These are phyloP conservation scores for Debaryomyces psychrophilus DNA, from an alignment of 1,139 yeast species.

Conservation along the genomic window DNA sequence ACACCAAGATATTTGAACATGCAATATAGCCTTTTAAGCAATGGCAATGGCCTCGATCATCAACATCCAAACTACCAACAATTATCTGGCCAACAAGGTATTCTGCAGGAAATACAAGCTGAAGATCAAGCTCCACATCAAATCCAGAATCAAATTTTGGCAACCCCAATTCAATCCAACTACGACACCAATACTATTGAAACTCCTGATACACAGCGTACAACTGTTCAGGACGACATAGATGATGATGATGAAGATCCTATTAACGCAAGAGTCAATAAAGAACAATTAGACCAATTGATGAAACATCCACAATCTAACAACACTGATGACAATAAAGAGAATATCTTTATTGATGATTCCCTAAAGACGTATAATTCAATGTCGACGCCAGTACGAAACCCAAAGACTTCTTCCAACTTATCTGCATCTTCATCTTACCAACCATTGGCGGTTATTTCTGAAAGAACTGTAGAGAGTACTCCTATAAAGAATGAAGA, in stretches of 20 bases:
- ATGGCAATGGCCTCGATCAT: slow-evolving; percentile 10
- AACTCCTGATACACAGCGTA: slow-evolving; percentile 53
- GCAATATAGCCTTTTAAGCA: slow-evolving; percentile 29
- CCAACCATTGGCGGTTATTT: slow-evolving; percentile 42
- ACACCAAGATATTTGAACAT: slow-evolving; percentile 38
- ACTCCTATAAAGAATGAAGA: slow-evolving; percentile 28
- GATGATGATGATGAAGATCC: slow-evolving; percentile 31
- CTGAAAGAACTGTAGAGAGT: slow-evolving; percentile 40
- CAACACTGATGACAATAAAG: slow-evolving; percentile 42
- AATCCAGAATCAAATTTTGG: slow-evolving; percentile 22
- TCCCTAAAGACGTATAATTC: slow-evolving; percentile 27
- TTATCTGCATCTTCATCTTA: slow-evolving; percentile 18
- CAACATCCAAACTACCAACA: slow-evolving; percentile 9
- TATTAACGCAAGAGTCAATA: slow-evolving; percentile 33
- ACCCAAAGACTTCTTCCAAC: slow-evolving; percentile 16
- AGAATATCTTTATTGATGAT: slow-evolving; percentile 44
- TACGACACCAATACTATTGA: slow-evolving; percentile 28
- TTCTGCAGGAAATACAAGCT: slow-evolving; percentile 11
- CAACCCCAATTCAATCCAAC: slow-evolving; percentile 44
- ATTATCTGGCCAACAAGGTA: background rate
- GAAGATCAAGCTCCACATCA: slow-evolving; percentile 12
- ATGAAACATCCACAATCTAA: slow-evolving; percentile 19
- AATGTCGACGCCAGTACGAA: slow-evolving; percentile 38
- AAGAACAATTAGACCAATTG: slow-evolving; percentile 36
- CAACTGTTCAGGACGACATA: slow-evolving; percentile 49